Conservation (phyloP, 441 rosid genomes). For the Oxalis stricta region DNA sequence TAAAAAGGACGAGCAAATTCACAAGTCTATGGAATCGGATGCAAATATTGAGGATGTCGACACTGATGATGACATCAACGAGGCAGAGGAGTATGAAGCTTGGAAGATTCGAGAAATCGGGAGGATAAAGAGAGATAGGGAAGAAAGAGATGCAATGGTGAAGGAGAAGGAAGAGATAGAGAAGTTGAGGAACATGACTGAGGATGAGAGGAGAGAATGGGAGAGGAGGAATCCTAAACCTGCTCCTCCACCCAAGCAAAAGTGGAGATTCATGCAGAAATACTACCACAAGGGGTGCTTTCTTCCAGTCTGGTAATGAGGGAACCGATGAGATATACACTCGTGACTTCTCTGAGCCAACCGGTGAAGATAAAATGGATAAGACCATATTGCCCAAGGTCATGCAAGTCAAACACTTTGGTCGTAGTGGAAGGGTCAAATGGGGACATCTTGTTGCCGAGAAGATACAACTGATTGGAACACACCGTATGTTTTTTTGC, state of each 20-base stretch:
- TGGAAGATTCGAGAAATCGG: conserved; percentile 85
- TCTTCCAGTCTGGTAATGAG: conserved; percentile 67
- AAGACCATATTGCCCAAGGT: conserved; percentile 74
- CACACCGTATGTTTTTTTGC: conserved; percentile 51
- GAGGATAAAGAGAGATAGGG: conserved; percentile 74
- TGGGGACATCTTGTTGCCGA: conserved; percentile 91
- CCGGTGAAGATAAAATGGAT: conserved; percentile 87
- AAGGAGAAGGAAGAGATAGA: conserved; percentile 84
- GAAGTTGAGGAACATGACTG: conserved; percentile 87
- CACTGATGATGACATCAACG: conserved; percentile 76
- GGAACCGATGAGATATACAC: conserved; percentile 30
- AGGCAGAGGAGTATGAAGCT: conserved; percentile 83
- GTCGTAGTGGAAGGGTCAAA: conserved; percentile 87
- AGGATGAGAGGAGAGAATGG: conserved; percentile 90
- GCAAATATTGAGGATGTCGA: conserved; percentile 73
- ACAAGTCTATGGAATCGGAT: conserved; percentile 53
- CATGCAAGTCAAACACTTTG: conserved; percentile 95
- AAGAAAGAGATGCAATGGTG: conserved; percentile 56
- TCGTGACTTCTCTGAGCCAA: conserved; percentile 82
- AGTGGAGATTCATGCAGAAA: conserved; percentile 91
- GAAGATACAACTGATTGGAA: conserved; percentile 94
- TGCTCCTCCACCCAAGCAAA: conserved; percentile 40
- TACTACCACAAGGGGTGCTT: conserved; percentile 85
- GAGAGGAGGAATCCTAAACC: conserved; percentile 79
- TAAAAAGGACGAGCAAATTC: conserved; percentile 55